Evolutionary conservation across 2,329 filamentous ascomycete species (phyloP).

Genomic region (Penicillium capsulatum): DNA sequence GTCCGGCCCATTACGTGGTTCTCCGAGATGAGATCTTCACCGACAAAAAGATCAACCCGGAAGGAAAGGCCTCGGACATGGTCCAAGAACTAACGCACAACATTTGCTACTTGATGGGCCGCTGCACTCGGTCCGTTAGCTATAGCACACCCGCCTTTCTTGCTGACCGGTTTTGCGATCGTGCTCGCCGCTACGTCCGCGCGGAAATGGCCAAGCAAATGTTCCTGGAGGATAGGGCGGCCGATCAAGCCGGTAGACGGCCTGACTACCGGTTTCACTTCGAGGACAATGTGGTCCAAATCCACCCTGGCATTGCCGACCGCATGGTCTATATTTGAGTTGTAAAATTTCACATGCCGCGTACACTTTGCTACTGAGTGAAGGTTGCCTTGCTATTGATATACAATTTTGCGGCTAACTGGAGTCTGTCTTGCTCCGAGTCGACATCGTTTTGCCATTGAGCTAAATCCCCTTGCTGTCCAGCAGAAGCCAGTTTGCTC

Average conservation of each 20-base stretch:
- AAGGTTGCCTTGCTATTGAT: no score
- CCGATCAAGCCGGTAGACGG: no score
- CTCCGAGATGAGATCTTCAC: slow-evolving; percentile 63
- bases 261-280: no score
- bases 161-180: slow-evolving; percentile 22
- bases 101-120: slow-evolving; percentile 27
- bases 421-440: no score
- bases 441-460: no score
- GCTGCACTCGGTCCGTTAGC: slow-evolving; percentile 22
- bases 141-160: slow-evolving; percentile 25
- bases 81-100: slow-evolving; percentile 19
- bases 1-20: slow-evolving; percentile 76
- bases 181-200: slow-evolving; percentile 17
- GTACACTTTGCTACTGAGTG: no score
- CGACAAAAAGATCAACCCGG: background rate
- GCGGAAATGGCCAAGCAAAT: slow-evolving; percentile 7
- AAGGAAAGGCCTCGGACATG: slow-evolving; percentile 8
- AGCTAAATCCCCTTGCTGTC: no score
- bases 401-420: no score
- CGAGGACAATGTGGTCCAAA: no score
- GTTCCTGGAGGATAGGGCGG: no score
- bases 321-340: slow-evolving; percentile 18
- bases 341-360: no score
- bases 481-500: no score
- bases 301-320: background rate